Evolutionary conservation across 257 asterid genomes (phyloP).

Genomic region (Solanum tarijense): DNA sequence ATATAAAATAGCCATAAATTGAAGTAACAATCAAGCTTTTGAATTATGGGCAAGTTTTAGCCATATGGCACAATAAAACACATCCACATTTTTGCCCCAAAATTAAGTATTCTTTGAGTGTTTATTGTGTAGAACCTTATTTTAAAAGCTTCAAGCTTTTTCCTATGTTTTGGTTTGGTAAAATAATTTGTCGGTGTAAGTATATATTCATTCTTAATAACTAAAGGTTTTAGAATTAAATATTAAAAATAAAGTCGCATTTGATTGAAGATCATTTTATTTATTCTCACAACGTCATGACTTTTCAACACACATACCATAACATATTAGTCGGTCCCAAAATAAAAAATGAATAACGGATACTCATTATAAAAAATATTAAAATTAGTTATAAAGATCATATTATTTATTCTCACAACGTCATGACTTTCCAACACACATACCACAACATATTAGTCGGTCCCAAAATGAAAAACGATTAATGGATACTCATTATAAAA

Average conservation of each 20-base stretch:
- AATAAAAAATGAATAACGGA: too few species aligned
- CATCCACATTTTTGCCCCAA: background rate
- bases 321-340: too few species aligned
- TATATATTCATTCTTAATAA: background rate
- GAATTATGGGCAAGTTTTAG: conserved; percentile 3
- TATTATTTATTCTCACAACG: background rate
- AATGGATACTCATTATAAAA: background rate
- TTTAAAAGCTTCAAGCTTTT: background rate
- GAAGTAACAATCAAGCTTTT: background rate
- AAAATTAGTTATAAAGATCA: too few species aligned
- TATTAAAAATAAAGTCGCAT: background rate
- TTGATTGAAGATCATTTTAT: too few species aligned
- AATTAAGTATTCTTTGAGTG: background rate
- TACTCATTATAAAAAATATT: too few species aligned
- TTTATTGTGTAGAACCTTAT: background rate
- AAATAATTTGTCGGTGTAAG: background rate
- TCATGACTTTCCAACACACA: background rate
- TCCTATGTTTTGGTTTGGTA: background rate
- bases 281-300: too few species aligned
- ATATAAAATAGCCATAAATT: background rate
- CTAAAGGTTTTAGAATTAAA: accelerated
- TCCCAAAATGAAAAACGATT: background rate
- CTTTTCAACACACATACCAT: too few species aligned
- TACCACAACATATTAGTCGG: accelerated
- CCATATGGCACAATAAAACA: conserved; percentile 4